Percentiles rank a stretch among this genome's conserved stretches.
Conservation (phyloP, 352 stramenopile species). For the Phytopythium aichiense region DNA sequence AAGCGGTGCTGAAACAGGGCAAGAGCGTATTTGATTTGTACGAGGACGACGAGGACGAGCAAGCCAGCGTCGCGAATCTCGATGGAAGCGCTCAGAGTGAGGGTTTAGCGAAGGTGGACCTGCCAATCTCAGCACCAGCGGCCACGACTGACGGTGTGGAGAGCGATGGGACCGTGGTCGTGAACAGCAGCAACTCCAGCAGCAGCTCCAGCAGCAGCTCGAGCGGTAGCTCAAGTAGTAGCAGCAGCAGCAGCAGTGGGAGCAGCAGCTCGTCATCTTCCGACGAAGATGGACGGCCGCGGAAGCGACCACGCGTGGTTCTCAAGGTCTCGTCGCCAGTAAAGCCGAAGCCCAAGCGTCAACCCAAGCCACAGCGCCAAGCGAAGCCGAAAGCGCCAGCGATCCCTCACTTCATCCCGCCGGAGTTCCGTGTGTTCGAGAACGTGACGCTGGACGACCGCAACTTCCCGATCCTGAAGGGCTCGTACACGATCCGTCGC, state of each 20-base stretch:
- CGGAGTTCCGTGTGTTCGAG: conserved; percentile 49
- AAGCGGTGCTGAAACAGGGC: conserved; percentile 15
- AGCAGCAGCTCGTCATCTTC: conserved; percentile 21
- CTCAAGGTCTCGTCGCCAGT: neutral
- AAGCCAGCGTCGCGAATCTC: neutral
- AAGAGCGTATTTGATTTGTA: conserved; percentile 15
- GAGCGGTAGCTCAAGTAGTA: conserved; percentile 17
- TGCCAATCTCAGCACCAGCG: neutral
- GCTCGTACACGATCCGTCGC: conserved; percentile 37
- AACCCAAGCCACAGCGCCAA: conserved; percentile 4
- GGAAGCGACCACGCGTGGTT: conserved; percentile 4
- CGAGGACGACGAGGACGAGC: conserved; percentile 5
- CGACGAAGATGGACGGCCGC: neutral
- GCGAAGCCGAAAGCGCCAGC: conserved; percentile 16
- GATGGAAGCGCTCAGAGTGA: conserved; percentile 15
- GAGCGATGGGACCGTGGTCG: conserved; percentile 26
- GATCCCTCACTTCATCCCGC: conserved; percentile 26
- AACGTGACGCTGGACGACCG: conserved; percentile 27
- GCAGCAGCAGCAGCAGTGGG: conserved; percentile 12
- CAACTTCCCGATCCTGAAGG: conserved; percentile 52
- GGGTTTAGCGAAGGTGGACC: neutral
- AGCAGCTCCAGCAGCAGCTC: conserved; percentile 13
- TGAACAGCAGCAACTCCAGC: conserved; percentile 17
- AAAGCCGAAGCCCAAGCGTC: neutral
- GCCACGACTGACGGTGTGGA: conserved; percentile 3